Base-by-base conservation (phyloP, 495 filamentous ascomycete genomes). In the Penicillium robsamsonii region DNA sequence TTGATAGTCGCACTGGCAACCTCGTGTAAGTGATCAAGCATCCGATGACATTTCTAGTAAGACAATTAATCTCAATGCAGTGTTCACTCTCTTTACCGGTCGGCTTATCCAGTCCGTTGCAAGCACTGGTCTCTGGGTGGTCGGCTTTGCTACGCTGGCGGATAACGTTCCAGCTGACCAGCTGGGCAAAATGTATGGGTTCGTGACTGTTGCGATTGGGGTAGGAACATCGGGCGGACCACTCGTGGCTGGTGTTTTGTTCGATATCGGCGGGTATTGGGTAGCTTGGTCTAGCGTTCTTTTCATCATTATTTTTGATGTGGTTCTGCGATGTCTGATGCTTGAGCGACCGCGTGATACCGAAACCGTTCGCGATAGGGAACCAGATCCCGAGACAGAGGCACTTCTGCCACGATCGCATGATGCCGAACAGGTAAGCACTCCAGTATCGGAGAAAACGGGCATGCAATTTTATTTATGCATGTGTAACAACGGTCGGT, bases 241-340 rank as follows among this genome's bases (percentile, higher is more conserved):
- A 1, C 61, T 63, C 25, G 44, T 65, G 0, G 58, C 64, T 0
- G 68, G 70, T 0, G 46, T 66, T 6, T 25, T 73, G 2, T 64
- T 68, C 11, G 55, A 69, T 24, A 2, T 53, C 1, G 54, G 54
- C 2, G 70, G 70, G 3, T 70, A 73, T 43, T 70, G 68, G 64
- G 2, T 53, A 4, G 64, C 61, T 1, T 71, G 68, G 66, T 64
- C 66, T 6, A 61, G 59, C 29, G 60, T 63, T 0, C 55, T 70
- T 17, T 30, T 41, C 0, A 49, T 67, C 5, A 55, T 73, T 1
- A 1, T 55, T 5, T 30, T 68, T 5, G 66, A 69, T 49, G 53
- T 71, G 18, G 18, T 66, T 6, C 38, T 62, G 4, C 66, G 70
- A 2, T 30, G 63, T 11, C 17, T 70, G 24, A 70, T 73, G 61